phyloP scores from a whole-genome alignment of 2,329 filamentous ascomycete genomes.

The Xylariaceae sp. region DNA sequence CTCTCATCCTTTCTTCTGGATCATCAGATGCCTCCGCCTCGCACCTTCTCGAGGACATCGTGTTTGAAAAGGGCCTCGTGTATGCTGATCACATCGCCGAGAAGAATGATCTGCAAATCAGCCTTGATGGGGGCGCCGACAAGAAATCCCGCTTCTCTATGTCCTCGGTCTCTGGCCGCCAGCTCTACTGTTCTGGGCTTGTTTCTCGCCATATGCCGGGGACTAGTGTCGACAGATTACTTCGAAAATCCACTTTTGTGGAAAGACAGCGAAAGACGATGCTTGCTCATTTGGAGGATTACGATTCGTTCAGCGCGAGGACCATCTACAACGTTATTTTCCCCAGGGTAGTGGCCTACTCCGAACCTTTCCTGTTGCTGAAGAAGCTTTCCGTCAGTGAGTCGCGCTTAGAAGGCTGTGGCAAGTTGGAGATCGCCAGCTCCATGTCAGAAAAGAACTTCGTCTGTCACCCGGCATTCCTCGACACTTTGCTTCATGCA shows the following conservation, averaged over 20 bases:
- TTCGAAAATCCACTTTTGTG: slow-evolving; percentile 7
- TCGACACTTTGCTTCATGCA: slow-evolving; percentile 30
- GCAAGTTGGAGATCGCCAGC: slow-evolving; percentile 7
- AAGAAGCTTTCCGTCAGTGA: slow-evolving; percentile 24
- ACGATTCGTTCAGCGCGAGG: slow-evolving; percentile 15
- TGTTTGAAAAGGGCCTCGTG: slow-evolving; percentile 5
- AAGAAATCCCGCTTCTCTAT: background rate
- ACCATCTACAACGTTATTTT: slow-evolving; percentile 29
- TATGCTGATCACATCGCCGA: background rate
- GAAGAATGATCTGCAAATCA: background rate
- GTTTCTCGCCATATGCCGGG: slow-evolving; percentile 4
- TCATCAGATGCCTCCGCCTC: background rate
- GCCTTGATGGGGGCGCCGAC: background rate
- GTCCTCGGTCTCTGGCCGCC: background rate
- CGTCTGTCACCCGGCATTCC: slow-evolving; percentile 25
- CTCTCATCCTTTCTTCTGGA: slow-evolving; percentile 2
- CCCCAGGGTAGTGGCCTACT: slow-evolving; percentile 28
- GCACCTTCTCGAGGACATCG: slow-evolving; percentile 3
- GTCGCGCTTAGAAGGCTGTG: slow-evolving; percentile 19
- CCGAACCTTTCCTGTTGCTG: slow-evolving; percentile 24
- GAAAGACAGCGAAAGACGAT: slow-evolving; percentile 8
- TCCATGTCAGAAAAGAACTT: slow-evolving; percentile 13
- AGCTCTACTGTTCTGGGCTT: slow-evolving; percentile 6
- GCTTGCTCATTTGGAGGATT: background rate
- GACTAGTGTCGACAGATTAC: slow-evolving; percentile 6